Base-by-base conservation (phyloP, 768 basidiomycete genomes). In the Infundibulicybe gibba region DNA sequence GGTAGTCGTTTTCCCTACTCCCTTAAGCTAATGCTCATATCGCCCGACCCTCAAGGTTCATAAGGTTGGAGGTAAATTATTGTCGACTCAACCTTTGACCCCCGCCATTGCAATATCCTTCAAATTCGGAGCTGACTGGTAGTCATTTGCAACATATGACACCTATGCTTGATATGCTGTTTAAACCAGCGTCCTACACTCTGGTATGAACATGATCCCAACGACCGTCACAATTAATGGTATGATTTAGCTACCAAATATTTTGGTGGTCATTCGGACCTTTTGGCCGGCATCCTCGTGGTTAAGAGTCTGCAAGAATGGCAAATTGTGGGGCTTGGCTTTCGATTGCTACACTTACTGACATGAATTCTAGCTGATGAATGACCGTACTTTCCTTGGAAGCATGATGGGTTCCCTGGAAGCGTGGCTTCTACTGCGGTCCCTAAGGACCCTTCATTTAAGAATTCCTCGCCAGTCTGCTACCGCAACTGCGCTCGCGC, bases 51-150 rank as follows among this genome's bases (percentile, higher is more conserved):
- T 25, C 21, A 19, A 86, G 84, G 72, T 85, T 42, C 90, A 91
- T 57, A 77, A 81, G 42, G 83, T 76, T 2, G 84, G 85, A 3
- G 91, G 86, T 6, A 80, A 42, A 60, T 95, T 14, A 49, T 87
- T 1, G 70, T 94, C 5, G 93, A 95, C 61, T 80, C 91, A 2
- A 94, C 93, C 0, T 93, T 95, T 61, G 76, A 0, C 93, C 93
- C 38, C 93, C 93, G 3, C 90, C 90, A 1, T 72, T 94, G 33
- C 88, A 90, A 56, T 87, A 90, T 56, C 92, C 2, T 91, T 94
- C 69, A 81, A 83, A 57, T 87, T 81, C 61, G 92, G 90, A 20
- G 84, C 88, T 15, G 93, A 94, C 60, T 68, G 66, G 76, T 77
- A 41, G 67, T 54, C n/a, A 8, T 10, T 35, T 40, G 39, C n/a